Base-by-base conservation (phyloP, 2,329 filamentous ascomycete species). In the Exophiala dermatitidis region DNA sequence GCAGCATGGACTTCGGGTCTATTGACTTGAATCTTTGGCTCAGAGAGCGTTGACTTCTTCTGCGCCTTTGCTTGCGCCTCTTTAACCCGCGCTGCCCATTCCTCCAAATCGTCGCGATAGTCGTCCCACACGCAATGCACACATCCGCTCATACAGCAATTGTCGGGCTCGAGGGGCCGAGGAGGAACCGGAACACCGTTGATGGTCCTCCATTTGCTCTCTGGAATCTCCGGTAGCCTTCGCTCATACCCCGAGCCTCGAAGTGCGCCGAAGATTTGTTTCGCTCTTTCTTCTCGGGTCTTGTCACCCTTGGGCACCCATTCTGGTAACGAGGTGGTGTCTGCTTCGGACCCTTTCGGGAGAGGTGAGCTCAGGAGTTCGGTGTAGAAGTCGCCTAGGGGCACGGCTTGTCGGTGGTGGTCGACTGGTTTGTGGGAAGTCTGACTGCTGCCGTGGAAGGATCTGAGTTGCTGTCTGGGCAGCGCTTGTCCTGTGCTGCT, bases 71-170 rank as follows among this genome's bases (percentile, higher is more conserved):
- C 66, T 62, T 83, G 79, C 1, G 88, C 89, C 65, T 85, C 78
- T 3, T 75, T 72, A 34, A 78, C 80, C 54, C 82, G 79, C 9
- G 75, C 73, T 3, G 84, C 85, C 88, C 90, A 97, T 53, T 88
- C 86, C 69, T 97, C 90, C 71, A 97, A 78, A 48, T 97, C 93
- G 61, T 98, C 91, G 5, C 90, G 80, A 70, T 84, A 97, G 49
- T 82, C 77, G 64, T 96, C 90, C 90, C 90, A 97, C 2, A 97
- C 93, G 69, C 93, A 98, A 69, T 97, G 90, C 46, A 95, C 91
- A 68, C 93, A 98, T 2, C 93, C 93, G 66, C 88, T 93, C 93
- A 98, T 98, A 72, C 93, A 98, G 77, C 93, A 98, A 67, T 98
- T 96, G 65, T 97, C 93, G 2, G 93, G 93, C 71, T 98, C 91